phyloP scores from a whole-genome alignment of 768 basidiomycete genomes.

The Daedalea quercina region DNA sequence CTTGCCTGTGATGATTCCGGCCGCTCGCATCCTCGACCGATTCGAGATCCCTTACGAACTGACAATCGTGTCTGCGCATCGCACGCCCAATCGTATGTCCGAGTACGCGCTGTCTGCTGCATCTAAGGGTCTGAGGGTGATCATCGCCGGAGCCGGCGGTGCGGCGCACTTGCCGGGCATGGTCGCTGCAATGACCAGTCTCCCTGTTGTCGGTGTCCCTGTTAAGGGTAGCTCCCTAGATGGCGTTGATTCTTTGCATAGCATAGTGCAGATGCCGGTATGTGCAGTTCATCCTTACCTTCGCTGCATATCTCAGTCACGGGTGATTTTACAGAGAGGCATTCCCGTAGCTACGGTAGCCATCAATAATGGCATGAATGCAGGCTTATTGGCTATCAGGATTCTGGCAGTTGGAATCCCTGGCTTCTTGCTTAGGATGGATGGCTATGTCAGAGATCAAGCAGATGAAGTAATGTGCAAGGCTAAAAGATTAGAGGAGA shows the following conservation, averaged over 20 bases:
- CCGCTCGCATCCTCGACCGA: conserved; percentile 75
- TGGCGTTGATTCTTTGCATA: conserved; percentile 94
- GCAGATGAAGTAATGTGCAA: conserved; percentile 77
- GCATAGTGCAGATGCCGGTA: conserved; percentile 99
- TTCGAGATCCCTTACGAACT: conserved; percentile 88
- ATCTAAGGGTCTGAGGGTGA: conserved; percentile 55
- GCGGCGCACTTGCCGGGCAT: conserved; percentile 98
- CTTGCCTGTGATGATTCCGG: conserved; percentile 87
- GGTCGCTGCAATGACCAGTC: conserved; percentile 89
- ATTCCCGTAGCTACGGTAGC: conserved; percentile 97
- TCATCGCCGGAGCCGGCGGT: conserved; percentile 97
- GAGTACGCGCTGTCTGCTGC: conserved; percentile 75
- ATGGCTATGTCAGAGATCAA: conserved; percentile 59
- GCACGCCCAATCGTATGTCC: conserved; percentile 83
- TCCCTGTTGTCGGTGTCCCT: conserved; percentile 95
- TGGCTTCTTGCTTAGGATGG: conserved; percentile 56
- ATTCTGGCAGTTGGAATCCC: conserved; percentile 81
- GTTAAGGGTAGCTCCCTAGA: conserved; percentile 92
- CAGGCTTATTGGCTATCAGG: conserved; percentile 84
- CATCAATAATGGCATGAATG: conserved; percentile 93
- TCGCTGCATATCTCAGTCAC: background rate
- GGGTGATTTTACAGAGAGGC: conserved; percentile 62
- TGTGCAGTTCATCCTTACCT: conserved; percentile 26
- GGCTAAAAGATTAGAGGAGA: conserved; percentile 62
- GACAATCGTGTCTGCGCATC: conserved; percentile 93